These are phyloP conservation scores for Amanita fuliginea DNA, from an alignment of 768 basidiomycete genomes.

Conservation along the genomic window DNA sequence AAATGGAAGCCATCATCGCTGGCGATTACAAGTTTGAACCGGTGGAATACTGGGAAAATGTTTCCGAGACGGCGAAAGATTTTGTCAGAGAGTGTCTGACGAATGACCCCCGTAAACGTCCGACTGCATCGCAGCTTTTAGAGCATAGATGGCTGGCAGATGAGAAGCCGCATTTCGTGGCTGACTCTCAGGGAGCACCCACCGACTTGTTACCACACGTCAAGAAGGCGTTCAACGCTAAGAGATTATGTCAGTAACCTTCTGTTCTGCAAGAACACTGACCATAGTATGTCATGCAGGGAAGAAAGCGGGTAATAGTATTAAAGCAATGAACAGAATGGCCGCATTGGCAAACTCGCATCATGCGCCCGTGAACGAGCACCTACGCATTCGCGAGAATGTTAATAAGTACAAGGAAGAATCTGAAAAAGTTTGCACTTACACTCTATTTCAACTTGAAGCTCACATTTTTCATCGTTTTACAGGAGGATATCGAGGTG, in stretches of 20 bases:
- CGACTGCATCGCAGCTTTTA: conserved; percentile 67
- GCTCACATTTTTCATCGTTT: background rate
- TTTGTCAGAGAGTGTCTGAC: conserved; percentile 83
- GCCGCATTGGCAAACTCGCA: conserved; percentile 35
- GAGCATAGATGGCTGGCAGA: conserved; percentile 76
- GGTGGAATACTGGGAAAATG: conserved; percentile 78
- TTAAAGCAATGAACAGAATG: conserved; percentile 81
- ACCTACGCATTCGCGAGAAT: conserved; percentile 43
- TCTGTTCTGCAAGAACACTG: background rate
- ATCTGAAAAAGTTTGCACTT: conserved; percentile 41
- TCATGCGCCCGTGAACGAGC: conserved; percentile 29
- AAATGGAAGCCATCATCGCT: conserved; percentile 92
- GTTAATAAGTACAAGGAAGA: conserved; percentile 69
- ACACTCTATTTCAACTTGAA: background rate
- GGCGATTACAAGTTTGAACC: conserved; percentile 84
- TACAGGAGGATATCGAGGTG: conserved; percentile 4
- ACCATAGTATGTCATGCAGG: conserved; percentile 31
- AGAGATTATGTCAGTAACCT: conserved; percentile 58
- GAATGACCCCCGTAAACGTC: conserved; percentile 67
- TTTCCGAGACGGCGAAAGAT: conserved; percentile 70
- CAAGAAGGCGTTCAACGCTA: conserved; percentile 84
- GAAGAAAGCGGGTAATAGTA: conserved; percentile 80
- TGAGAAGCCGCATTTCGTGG: conserved; percentile 58
- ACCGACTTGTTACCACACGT: conserved; percentile 82
- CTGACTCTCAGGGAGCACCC: conserved; percentile 48